Conservation (phyloP, 2,329 filamentous ascomycete genomes). For the Pestalotiopsis sp. region DNA sequence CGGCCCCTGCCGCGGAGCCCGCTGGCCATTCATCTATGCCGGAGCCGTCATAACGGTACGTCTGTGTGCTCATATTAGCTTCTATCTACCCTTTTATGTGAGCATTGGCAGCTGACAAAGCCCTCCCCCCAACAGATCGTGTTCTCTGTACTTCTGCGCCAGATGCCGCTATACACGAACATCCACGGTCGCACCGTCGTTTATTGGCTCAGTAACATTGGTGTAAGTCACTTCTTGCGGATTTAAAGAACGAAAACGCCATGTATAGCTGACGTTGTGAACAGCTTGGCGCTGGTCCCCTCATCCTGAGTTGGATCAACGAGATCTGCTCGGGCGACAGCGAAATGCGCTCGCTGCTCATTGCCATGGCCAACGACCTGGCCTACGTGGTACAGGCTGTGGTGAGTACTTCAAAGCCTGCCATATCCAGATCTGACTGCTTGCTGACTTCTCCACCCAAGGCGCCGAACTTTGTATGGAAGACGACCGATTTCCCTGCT, state of each 20-base stretch:
- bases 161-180: constrained; percentile 6
- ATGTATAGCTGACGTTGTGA: neutral
- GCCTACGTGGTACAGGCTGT: constrained; percentile 10
- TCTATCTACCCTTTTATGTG: neutral
- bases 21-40: constrained; percentile 3
- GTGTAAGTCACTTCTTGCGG: neutral
- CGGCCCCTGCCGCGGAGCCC: neutral
- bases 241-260: too few species aligned
- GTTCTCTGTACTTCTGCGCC: neutral
- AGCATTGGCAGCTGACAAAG: neutral
- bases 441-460: neutral
- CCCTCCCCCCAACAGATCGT: neutral
- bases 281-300: neutral
- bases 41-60: constrained; percentile 3
- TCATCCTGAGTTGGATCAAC: constrained; percentile 11
- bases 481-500: constrained; percentile 4
- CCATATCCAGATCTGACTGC: too few species aligned
- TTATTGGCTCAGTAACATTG: constrained; percentile 7
- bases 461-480: constrained; percentile 11
- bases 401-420: neutral
- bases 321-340: constrained; percentile 7
- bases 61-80: neutral
- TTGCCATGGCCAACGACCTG: constrained; percentile 7
- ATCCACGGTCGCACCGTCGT: neutral
- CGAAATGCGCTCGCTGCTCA: constrained; percentile 5